Percentiles rank a stretch among this genome's conserved stretches.
These are phyloP conservation scores for Colletotrichum sp. DNA, from an alignment of 2,329 filamentous ascomycete species.

Conservation along the genomic window DNA sequence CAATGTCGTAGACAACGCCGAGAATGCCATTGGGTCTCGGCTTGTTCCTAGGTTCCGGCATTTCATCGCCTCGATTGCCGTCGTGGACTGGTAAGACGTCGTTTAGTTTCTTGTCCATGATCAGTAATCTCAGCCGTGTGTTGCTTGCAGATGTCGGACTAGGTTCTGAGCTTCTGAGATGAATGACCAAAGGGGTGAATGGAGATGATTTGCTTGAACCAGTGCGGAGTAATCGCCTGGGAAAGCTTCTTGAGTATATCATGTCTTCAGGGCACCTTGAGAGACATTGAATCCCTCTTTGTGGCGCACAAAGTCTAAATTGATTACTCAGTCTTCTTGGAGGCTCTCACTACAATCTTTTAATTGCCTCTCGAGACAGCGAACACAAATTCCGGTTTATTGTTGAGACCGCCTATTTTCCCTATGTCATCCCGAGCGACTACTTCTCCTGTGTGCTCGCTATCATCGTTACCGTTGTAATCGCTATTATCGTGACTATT, in stretches of 20 bases:
- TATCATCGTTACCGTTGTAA: not conserved
- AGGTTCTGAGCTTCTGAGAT: not conserved
- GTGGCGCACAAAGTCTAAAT: not conserved
- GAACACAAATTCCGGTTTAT: rapidly evolving
- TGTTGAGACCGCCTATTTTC: not conserved
- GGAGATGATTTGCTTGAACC: not conserved
- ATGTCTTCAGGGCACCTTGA: not conserved
- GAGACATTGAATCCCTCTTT: not conserved
- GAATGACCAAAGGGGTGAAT: not conserved
- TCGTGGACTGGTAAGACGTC: not conserved
- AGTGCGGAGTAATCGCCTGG: not conserved
- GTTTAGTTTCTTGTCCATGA: not conserved
- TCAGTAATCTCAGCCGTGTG: not conserved
- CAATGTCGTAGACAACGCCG: not conserved
- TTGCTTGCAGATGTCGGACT: not conserved
- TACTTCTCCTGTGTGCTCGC: rapidly evolving
- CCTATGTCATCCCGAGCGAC: not conserved
- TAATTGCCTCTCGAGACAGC: not conserved
- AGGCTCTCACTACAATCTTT: not conserved
- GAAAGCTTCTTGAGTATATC: not conserved
- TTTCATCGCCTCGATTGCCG: not conserved
- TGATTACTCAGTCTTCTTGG: not conserved
- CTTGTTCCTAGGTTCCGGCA: not conserved
- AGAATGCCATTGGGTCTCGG: not conserved
- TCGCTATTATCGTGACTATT: no score